phyloP scores from a whole-genome alignment of 495 filamentous ascomycete genomes.

The Penicillium robsamsonii region DNA sequence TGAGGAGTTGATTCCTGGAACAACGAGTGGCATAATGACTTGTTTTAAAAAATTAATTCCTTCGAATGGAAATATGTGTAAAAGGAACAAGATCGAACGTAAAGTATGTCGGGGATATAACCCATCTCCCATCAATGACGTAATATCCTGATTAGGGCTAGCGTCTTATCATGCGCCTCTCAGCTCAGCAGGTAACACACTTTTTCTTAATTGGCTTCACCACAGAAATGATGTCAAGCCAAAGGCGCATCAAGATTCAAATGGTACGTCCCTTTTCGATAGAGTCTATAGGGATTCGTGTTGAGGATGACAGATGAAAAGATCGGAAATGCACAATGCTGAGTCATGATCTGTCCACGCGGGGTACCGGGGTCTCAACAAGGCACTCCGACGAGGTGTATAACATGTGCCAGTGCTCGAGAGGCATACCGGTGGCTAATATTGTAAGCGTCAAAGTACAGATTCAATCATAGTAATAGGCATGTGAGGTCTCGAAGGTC shows the following conservation, averaged over 20 bases:
- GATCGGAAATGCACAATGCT: too few species aligned
- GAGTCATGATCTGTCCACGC: too few species aligned
- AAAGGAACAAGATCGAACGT: neutral
- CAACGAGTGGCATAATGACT: slow-evolving; percentile 75
- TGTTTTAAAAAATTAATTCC: neutral
- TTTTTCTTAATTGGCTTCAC: neutral
- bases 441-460: too few species aligned
- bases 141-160: neutral
- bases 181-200: neutral
- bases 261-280: neutral
- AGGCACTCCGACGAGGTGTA: too few species aligned
- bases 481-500: too few species aligned
- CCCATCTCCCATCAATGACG: slow-evolving; percentile 1
- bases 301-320: neutral
- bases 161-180: neutral
- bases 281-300: neutral
- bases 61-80: neutral
- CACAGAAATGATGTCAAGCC: neutral
- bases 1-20: slow-evolving; percentile 64
- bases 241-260: neutral
- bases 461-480: too few species aligned
- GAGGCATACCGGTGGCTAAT: too few species aligned
- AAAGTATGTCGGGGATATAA: neutral
- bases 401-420: too few species aligned
- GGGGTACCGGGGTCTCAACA: too few species aligned